Base-by-base conservation (phyloP, 2,329 filamentous ascomycete genomes). In the Phaeosphaeriaceae sp. region DNA sequence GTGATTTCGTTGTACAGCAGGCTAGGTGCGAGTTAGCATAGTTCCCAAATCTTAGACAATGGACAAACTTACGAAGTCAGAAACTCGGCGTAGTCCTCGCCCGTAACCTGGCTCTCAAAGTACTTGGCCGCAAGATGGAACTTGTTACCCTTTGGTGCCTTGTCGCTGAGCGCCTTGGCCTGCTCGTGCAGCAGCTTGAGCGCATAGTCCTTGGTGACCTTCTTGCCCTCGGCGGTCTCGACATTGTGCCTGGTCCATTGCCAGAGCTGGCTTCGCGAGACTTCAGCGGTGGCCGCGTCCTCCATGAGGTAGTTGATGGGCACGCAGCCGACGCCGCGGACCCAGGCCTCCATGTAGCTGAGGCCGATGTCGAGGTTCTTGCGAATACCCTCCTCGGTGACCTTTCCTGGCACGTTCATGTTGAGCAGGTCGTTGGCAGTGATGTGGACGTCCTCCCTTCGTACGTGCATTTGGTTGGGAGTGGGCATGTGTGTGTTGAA, bases 401-500 rank as follows among this genome's bases (percentile, higher is more conserved):
- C 86, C 77, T 88, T 86, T 24, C 95, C 95, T 7, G 94, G 93
- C 1, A 98, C 91, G 73, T 98, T 98, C 91, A 97, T 98, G 86
- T 98, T 98, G 59, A 98, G 86, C 53, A 99, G 86, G 75, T 98
- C 95, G 72, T 95, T 96, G 72, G 88, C 89, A 48, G 89, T 89
- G 73, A 99, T 89, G 73, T 87, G 82, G 59, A 97, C 93, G 48
- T 98, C 94, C 79, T 97, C 93, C 62, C 93, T 89, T 64, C 93
- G 91, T 62, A 92, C 83, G 78, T 94, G 95, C 72, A 97, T 88
- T 82, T 99, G 95, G 84, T 99, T 99, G 48, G 95, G 93, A 3
- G 94, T 97, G 10, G 95, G 95, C 95, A 99, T 99, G 84, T 98
- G 83, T 83, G 93, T 89, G 86, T 98, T 96, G 87, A 99, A 99